A percentile compares a stretch with the other conserved stretches of the same genome.
Conservation (phyloP, 148 eudicot species). For the Hydrangea macrophylla region DNA sequence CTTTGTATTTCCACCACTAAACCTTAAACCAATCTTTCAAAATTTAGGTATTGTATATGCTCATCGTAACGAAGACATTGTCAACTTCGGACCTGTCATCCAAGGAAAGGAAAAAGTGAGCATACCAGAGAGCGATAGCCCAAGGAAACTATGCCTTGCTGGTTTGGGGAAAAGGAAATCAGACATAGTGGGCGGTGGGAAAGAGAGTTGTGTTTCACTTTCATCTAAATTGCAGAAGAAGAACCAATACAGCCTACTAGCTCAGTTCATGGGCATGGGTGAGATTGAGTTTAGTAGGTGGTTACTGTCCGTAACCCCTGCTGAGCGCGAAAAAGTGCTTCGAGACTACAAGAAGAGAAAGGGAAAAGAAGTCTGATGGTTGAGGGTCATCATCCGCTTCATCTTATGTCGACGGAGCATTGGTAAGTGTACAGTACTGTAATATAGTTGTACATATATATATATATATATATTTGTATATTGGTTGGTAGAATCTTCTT, state of each 20-base stretch:
- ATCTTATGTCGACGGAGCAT: too few species aligned
- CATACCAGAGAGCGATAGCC: conserved; percentile 3
- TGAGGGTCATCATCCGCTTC: too few species aligned
- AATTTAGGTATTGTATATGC: conserved; percentile 76
- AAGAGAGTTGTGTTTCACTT: conserved; percentile 17
- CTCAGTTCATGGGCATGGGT: conserved; percentile 52
- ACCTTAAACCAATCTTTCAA: too few species aligned
- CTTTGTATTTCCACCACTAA: too few species aligned
- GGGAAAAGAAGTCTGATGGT: conserved; percentile 22
- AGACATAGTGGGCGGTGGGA: conserved; percentile 4
- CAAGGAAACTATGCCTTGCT: conserved; percentile 18
- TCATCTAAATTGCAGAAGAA: conserved; percentile 38
- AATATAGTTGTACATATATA: too few species aligned
- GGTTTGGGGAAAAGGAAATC: conserved; percentile 22
- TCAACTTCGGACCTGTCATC: conserved; percentile 45
- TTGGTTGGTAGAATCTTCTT: too few species aligned
- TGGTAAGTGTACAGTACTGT: too few species aligned
- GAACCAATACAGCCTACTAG: conserved; percentile 48
- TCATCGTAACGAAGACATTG: conserved; percentile 81
- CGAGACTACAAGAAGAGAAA: conserved; percentile 50
- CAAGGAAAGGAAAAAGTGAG: conserved; percentile 17
- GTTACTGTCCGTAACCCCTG: conserved; percentile 56
- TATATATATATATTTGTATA: too few species aligned
- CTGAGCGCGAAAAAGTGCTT: conserved; percentile 47
- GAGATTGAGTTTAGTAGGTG: conserved; percentile 62